Percentiles rank a stretch among this genome's conserved stretches.
Evolutionary conservation across 176 grass and related monocot species (phyloP).

Genomic region (Juncus effusus): DNA sequence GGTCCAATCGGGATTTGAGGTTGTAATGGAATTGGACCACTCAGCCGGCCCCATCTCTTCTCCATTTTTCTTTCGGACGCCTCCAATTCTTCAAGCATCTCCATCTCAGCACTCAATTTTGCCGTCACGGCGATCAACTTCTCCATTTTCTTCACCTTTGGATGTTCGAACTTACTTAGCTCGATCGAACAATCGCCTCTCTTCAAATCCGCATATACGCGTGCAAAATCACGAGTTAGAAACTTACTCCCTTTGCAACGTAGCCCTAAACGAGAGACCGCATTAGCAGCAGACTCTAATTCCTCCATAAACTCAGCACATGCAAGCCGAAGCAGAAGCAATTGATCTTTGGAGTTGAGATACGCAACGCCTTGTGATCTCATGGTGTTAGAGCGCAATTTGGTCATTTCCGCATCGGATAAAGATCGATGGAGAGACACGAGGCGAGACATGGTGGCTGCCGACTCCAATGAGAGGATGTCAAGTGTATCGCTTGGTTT

Average conservation of each 20-base stretch:
- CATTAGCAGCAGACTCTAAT: constrained; percentile 46
- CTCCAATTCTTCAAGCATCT: constrained; percentile 62
- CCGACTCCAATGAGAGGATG: constrained; percentile 84
- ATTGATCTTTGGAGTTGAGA: constrained; percentile 76
- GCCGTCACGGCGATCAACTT: constrained; percentile 47
- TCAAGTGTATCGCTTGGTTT: constrained; percentile 50
- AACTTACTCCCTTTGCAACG: constrained; percentile 33
- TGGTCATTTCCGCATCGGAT: constrained; percentile 49
- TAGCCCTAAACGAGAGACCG: constrained; percentile 52
- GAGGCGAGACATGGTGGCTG: constrained; percentile 72
- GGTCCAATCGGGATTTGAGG: constrained; percentile 8
- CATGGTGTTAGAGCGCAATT: constrained; percentile 70
- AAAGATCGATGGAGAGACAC: constrained; percentile 69
- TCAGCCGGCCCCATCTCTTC: constrained; percentile 42
- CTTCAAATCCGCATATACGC: constrained; percentile 51
- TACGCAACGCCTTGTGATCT: constrained; percentile 72
- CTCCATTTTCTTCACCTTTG: constrained; percentile 74
- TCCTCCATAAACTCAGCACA: constrained; percentile 66
- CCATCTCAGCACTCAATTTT: constrained; percentile 69
- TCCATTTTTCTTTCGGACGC: constrained; percentile 55
- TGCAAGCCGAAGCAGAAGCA: constrained; percentile 65
- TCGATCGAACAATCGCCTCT: constrained; percentile 24
- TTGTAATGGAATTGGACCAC: constrained; percentile 62
- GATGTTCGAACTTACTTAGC: constrained; percentile 8
- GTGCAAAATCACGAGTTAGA: constrained; percentile 45